Percentiles rank a stretch among this genome's conserved stretches.
These are phyloP conservation scores for Diaporthe sp. DNA, from an alignment of 2,329 filamentous ascomycete genomes.

Conservation along the genomic window DNA sequence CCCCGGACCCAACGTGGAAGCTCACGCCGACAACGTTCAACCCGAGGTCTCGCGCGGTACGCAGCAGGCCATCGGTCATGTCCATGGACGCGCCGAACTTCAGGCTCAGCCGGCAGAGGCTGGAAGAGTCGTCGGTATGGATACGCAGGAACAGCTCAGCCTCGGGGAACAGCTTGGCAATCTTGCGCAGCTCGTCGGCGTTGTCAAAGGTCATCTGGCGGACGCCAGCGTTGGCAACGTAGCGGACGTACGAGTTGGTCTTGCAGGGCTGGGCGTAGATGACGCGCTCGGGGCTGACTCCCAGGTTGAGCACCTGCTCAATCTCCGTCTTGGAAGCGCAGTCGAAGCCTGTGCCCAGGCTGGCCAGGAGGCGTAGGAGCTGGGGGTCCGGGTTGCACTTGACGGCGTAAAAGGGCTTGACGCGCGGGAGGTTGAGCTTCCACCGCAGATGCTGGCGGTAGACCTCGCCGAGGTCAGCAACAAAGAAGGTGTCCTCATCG, in stretches of 20 bases:
- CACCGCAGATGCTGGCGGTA: conserved; percentile 99
- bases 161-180: conserved; percentile 89
- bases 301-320: conserved; percentile 87
- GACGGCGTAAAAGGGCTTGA: conserved; percentile 98
- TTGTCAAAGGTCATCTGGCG: conserved; percentile 99
- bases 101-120: conserved; percentile 93
- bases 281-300: conserved; percentile 89
- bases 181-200: conserved; percentile 96
- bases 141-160: conserved; percentile 96
- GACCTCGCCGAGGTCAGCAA: conserved; percentile 97
- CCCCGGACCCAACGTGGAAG: conserved; percentile 97
- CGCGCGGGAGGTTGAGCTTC: conserved; percentile 92
- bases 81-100: conserved; percentile 97
- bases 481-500: conserved; percentile 98
- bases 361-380: conserved; percentile 88
- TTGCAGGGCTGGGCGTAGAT: conserved; percentile 99
- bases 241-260: conserved; percentile 97
- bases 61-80: conserved; percentile 80
- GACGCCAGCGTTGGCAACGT: conserved; percentile 85
- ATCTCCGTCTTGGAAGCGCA: conserved; percentile 99
- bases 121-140: conserved; percentile 94
- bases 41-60: conserved; percentile 83
- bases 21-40: conserved; percentile 96
- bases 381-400: conserved; percentile 98
- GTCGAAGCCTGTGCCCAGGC: conserved; percentile 94